Base-by-base conservation (phyloP, 345 rosid species). In the Gossypium anomalum region DNA sequence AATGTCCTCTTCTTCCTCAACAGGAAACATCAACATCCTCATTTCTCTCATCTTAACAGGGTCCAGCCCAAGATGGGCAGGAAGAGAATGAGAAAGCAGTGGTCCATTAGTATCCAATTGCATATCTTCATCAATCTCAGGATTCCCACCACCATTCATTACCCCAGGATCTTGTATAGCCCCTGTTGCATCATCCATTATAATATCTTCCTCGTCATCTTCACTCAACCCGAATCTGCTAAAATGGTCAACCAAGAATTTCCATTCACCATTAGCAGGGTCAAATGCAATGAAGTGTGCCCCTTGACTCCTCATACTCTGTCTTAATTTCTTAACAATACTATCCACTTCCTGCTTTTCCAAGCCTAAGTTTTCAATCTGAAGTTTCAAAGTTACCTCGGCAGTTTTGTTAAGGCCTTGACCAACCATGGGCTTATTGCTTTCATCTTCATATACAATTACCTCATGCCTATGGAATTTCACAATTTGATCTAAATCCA, bases 191-290 rank as follows among this genome's bases (percentile, higher is more conserved):
- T 89, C 97, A 77, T 86, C 93, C 94, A 90, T 89, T 43, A 75
- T 48, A 56, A 90, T 85, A 83, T 91, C 98, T 74, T 91, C 99
- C 67, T 90, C 97, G 20, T 95, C 99, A 79, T 90, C 94, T n/a
- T 93, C 99, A 79, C 88, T 88, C 77, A 93, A 83, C 66, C 99
- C 98, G 77, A 91, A 95, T 85, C 93, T 91, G 83, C 99, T 93
- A 76, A 93, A 95, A 86, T 95, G 98, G 69, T 74, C 81, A 71
- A 93, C 98, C 80, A 76, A 71, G 80, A 95, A 93, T 79, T 85
- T 93, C 98, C 98, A 93, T 34, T 86, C 88, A 70, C 91, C 85
- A 78, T 71, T 82, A 62, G 45, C 64, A 66, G 84, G 85, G 78
- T 90, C 80, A 82, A 89, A 93, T 1, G 93, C 88, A 81, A 90